phyloP scores from a whole-genome alignment of 1,284 basidiomycete species.

The Ganoderma resinaceum region DNA sequence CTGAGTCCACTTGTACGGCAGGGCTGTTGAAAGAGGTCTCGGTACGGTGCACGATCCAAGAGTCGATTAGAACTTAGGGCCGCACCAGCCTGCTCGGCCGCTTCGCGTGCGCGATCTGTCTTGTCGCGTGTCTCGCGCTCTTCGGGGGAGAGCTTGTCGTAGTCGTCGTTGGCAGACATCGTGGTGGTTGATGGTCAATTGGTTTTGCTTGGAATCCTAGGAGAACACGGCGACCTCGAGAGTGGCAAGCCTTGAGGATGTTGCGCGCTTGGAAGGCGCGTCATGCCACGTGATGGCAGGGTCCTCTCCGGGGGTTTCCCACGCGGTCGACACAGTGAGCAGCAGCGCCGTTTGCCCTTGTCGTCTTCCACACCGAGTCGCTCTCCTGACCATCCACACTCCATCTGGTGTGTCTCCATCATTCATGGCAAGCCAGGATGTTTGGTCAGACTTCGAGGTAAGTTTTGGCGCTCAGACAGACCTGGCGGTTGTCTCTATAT shows the following conservation, averaged over 20 bases:
- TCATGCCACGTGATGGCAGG: slow-evolving; percentile 29
- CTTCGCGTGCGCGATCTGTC: slow-evolving; percentile 73
- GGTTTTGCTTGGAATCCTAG: slow-evolving; percentile 2
- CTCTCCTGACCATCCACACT: slow-evolving; percentile 15
- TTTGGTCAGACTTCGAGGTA: slow-evolving; percentile 71
- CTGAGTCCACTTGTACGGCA: slow-evolving; percentile 95
- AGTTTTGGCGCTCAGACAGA: slow-evolving; percentile 35
- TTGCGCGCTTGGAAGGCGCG: slow-evolving; percentile 21
- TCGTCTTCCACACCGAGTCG: slow-evolving; percentile 22
- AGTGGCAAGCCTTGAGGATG: neutral
- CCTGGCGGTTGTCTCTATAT: slow-evolving; percentile 1
- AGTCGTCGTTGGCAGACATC: slow-evolving; percentile 53
- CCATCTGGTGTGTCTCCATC: slow-evolving; percentile 25
- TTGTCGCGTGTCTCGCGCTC: slow-evolving; percentile 79
- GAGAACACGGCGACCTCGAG: neutral
- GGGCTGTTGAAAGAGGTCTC: slow-evolving; percentile 52
- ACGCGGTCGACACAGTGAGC: slow-evolving; percentile 23
- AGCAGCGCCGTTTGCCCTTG: slow-evolving; percentile 25
- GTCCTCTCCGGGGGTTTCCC: slow-evolving; percentile 20
- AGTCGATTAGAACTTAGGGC: slow-evolving; percentile 31
- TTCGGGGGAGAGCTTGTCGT: slow-evolving; percentile 83
- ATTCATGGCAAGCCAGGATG: slow-evolving; percentile 54
- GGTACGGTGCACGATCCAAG: slow-evolving; percentile 31
- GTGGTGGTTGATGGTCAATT: slow-evolving; percentile 3
- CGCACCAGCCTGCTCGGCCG: slow-evolving; percentile 86